A percentile compares a stretch with the other conserved stretches of the same genome.
These are phyloP conservation scores for Pezicula neosporulosa DNA, from an alignment of 2,329 filamentous ascomycete species.

Conservation along the genomic window DNA sequence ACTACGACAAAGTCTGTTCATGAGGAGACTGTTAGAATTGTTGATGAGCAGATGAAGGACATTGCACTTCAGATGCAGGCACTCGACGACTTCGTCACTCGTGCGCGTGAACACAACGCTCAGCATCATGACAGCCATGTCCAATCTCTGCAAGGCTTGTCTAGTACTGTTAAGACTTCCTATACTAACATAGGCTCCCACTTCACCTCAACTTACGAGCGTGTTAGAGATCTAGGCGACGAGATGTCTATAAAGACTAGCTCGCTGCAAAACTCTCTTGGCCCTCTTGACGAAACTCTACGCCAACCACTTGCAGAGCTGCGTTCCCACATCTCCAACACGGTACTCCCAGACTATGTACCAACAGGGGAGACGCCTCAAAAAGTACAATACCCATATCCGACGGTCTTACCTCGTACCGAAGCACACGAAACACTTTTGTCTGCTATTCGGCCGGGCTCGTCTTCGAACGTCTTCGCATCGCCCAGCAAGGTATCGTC, in stretches of 20 bases:
- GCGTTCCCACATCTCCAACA: constrained; percentile 61
- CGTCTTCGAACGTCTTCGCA: constrained; percentile 27
- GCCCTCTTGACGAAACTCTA: constrained; percentile 57
- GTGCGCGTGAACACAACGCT: constrained; percentile 77
- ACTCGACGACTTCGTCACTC: constrained; percentile 84
- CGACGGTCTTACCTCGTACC: constrained; percentile 74
- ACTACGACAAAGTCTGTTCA: constrained; percentile 83
- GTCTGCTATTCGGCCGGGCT: constrained; percentile 42
- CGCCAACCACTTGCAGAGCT: constrained; percentile 70
- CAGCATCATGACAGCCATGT: constrained; percentile 69
- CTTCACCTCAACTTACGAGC: constrained; percentile 64
- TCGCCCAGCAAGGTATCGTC: constrained; percentile 8
- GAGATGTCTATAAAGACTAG: constrained; percentile 61
- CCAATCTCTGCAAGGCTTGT: constrained; percentile 62
- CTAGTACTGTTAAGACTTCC: constrained; percentile 66
- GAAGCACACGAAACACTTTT: constrained; percentile 55
- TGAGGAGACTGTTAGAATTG: constrained; percentile 82
- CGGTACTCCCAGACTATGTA: constrained; percentile 72
- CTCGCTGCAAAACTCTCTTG: constrained; percentile 56
- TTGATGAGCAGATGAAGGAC: constrained; percentile 83
- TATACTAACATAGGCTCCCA: constrained; percentile 69
- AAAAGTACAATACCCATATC: constrained; percentile 78
- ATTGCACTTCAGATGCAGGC: constrained; percentile 86
- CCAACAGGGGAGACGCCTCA: constrained; percentile 84
- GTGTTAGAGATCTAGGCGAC: constrained; percentile 64